Conservation (phyloP, 2,329 filamentous ascomycete genomes). For the Fusarium sp. region DNA sequence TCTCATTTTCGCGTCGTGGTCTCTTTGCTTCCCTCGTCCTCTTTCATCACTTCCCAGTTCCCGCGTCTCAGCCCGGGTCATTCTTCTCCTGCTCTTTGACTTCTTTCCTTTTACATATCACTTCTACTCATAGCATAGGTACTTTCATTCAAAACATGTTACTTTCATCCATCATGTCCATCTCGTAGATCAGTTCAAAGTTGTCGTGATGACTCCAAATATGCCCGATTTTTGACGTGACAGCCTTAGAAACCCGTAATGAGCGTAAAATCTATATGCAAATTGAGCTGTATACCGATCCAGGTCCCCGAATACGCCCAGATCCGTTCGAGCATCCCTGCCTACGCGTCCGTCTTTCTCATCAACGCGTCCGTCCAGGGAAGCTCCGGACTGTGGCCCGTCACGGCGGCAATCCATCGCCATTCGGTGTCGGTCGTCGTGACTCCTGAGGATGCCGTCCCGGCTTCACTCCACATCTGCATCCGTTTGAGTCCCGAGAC, state of each 20-base stretch:
- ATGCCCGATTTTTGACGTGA: not conserved
- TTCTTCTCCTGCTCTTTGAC: slow-evolving; percentile 17
- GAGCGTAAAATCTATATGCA: not conserved
- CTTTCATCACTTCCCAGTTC: not conserved
- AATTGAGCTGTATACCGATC: not conserved
- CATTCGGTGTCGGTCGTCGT: slow-evolving; percentile 7
- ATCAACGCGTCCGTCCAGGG: slow-evolving; percentile 24
- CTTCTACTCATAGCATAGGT: not conserved
- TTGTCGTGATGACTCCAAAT: not conserved
- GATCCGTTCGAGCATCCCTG: not conserved
- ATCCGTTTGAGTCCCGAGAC: slow-evolving; percentile 22
- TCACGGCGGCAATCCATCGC: slow-evolving; percentile 3
- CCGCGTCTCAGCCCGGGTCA: slow-evolving; percentile 19
- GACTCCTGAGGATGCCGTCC: slow-evolving; percentile 12
- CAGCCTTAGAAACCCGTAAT: not conserved
- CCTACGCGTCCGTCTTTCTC: not conserved
- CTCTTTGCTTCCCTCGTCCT: not conserved
- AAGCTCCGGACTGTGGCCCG: slow-evolving; percentile 17
- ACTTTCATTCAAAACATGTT: not conserved
- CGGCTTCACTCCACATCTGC: slow-evolving; percentile 27
- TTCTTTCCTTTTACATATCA: slow-evolving; percentile 38
- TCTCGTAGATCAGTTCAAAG: not conserved
- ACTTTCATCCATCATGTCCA: not conserved
- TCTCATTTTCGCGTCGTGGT: slow-evolving; percentile 2
- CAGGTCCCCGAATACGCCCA: not conserved